A percentile compares a stretch with the other conserved stretches of the same genome.
Evolutionary conservation across 768 basidiomycete species (phyloP).

Genomic region (Termitomyces sp.): DNA sequence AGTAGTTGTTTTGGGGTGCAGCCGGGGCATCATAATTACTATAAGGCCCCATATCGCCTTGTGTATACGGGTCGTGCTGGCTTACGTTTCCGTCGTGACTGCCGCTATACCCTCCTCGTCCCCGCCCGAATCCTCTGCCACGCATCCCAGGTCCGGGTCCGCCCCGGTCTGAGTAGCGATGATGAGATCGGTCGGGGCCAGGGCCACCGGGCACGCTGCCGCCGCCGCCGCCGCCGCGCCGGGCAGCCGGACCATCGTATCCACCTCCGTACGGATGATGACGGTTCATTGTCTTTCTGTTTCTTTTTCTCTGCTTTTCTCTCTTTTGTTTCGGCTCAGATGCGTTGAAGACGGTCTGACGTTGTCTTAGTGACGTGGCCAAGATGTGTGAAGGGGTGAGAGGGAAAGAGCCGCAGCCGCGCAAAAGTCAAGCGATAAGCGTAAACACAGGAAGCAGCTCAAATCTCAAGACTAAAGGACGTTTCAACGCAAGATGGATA

Average conservation of each 20-base stretch:
- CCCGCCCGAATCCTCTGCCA: slow-evolving; percentile 44
- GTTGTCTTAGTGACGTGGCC: slow-evolving; percentile 31
- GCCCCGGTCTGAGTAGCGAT: slow-evolving; percentile 56
- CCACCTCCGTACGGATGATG: slow-evolving; percentile 80
- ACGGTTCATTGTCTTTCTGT: slow-evolving; percentile 61
- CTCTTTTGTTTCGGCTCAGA: slow-evolving; percentile 27
- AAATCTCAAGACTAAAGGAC: slow-evolving; percentile 22
- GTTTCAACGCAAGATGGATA: slow-evolving; percentile 11
- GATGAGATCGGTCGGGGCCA: slow-evolving; percentile 69
- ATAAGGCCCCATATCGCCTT: slow-evolving; percentile 59
- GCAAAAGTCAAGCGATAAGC: slow-evolving; percentile 9
- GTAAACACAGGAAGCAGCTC: slow-evolving; percentile 19
- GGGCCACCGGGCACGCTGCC: slow-evolving; percentile 62
- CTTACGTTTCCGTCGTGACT: slow-evolving; percentile 50
- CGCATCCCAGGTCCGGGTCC: slow-evolving; percentile 42
- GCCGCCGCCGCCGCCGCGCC: slow-evolving; percentile 73
- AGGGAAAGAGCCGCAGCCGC: slow-evolving; percentile 2
- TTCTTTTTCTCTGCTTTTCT: slow-evolving; percentile 28
- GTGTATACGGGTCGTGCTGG: slow-evolving; percentile 47
- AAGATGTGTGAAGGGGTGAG: neutral
- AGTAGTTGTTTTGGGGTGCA: slow-evolving; percentile 49
- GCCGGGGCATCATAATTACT: slow-evolving; percentile 53
- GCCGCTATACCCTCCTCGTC: slow-evolving; percentile 47
- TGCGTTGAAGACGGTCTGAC: slow-evolving; percentile 14
- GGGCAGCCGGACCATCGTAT: slow-evolving; percentile 46